A percentile compares a stretch with the other conserved stretches of the same genome.
phyloP scores from a whole-genome alignment of 2,329 filamentous ascomycete species.

The Ophiocordyceps sinensis region DNA sequence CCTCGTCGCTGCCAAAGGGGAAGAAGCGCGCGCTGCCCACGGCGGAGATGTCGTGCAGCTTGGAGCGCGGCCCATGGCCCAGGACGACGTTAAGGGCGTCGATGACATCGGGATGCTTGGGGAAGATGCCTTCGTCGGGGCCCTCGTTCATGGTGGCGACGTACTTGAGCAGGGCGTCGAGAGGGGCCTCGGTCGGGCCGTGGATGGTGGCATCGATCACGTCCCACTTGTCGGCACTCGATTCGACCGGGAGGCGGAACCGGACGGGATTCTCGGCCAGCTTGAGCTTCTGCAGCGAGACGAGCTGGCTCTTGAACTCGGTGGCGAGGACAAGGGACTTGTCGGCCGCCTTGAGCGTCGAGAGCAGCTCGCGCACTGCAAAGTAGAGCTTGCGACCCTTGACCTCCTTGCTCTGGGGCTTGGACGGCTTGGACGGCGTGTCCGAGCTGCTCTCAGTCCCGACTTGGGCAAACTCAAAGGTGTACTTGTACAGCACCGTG shows the following conservation, averaged over 20 bases:
- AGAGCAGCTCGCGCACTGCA: constrained; percentile 24
- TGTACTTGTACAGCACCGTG: constrained; percentile 28
- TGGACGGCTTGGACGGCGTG: constrained; percentile 5
- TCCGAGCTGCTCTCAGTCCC: constrained; percentile 3
- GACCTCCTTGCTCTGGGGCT: constrained; percentile 13
- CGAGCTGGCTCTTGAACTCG: constrained; percentile 35
- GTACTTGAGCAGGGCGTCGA: constrained; percentile 29
- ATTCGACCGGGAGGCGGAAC: constrained; percentile 19
- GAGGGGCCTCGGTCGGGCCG: constrained; percentile 20
- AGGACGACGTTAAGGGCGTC: constrained; percentile 39
- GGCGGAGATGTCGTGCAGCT: constrained; percentile 18
- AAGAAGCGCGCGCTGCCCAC: constrained; percentile 36
- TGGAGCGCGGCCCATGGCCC: constrained; percentile 26
- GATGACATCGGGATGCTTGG: constrained; percentile 31
- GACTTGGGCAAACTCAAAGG: constrained; percentile 20
- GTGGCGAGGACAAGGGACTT: constrained; percentile 22
- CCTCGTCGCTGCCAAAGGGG: constrained; percentile 18
- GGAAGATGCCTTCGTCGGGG: constrained; percentile 23
- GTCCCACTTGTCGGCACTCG: constrained; percentile 15
- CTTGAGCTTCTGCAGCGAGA: constrained; percentile 22
- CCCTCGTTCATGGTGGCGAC: constrained; percentile 26
- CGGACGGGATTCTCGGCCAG: constrained; percentile 18
- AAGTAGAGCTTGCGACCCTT: constrained; percentile 28
- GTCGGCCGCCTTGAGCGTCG: constrained; percentile 16
- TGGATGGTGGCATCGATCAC: constrained; percentile 26